Base-by-base conservation (phyloP, 371 early-diverging fungal species). In the Blakeslea trispora region DNA sequence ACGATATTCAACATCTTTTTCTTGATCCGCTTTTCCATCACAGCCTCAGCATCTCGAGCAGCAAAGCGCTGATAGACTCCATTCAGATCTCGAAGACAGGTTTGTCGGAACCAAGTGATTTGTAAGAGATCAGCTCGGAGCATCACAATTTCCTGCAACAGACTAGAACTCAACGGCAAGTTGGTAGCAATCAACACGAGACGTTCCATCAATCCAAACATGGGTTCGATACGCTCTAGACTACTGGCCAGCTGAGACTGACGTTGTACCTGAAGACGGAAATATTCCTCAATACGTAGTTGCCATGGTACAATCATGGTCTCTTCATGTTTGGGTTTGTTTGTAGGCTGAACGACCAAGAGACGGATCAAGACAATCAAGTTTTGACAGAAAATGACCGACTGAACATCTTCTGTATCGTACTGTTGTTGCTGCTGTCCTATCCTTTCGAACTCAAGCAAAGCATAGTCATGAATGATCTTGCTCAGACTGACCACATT, bases 21-120 rank as follows among this genome's bases (percentile, higher is more conserved):
- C 21, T 72, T 75, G 21, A 72, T 60, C 18, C 69, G 69, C 15
- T 66, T 71, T 41, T 71, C 74, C 17, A 53, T 66, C 4, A 41
- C 42, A 14, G 63, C 66, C 15, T 51, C 66, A 19, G 59, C 66
- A 45, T 63, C 63, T 18, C 62, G 59, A 3, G 74, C 65, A 19
- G 77, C 66, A 54, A 78, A 75, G 2, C 71, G 71, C n/a, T 75
- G 73, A 55, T 78, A 78, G 0, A 78, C 73, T 2, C 71, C 73
- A 41, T 75, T 68, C 23, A 78, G 45, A 51, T 78, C 79, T 3
- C 79, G 69, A 22, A 71, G 63, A 47, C 75, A 78, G 13, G 75
- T 75, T 42, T 69, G 71, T 60, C 75, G 63, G 55, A 78, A 75
- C 73, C 79, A 75, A 15, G 56, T 53, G 22, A 78, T 58, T 6